phyloP scores from a whole-genome alignment of 768 basidiomycete genomes.

The Amanita pseudoporphyria region DNA sequence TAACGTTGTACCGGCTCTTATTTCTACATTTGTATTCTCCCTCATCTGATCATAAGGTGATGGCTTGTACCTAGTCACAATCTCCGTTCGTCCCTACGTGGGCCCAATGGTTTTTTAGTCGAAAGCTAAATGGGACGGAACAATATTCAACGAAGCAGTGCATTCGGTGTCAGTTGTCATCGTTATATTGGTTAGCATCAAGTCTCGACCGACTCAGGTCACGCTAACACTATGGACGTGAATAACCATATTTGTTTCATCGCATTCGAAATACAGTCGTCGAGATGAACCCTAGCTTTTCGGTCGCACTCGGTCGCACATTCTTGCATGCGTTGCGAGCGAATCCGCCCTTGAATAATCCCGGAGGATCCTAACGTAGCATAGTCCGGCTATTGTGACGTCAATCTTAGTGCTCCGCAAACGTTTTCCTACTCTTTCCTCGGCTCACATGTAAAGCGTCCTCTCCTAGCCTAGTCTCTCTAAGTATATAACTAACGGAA shows the following conservation, averaged over 20 bases:
- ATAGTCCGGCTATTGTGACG: slow-evolving; percentile 4
- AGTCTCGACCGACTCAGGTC: background rate
- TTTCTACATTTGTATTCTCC: background rate
- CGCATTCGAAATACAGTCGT: background rate
- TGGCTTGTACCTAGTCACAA: background rate
- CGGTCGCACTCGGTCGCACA: slow-evolving; percentile 6
- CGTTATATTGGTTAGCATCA: background rate
- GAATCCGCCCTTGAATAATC: background rate
- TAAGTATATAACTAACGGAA: background rate
- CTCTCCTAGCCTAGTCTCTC: background rate
- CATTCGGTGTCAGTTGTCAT: background rate
- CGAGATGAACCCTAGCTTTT: background rate
- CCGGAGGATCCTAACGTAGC: slow-evolving; percentile 1
- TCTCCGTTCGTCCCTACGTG: background rate
- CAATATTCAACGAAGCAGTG: background rate
- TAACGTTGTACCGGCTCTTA: background rate
- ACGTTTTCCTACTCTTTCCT: background rate
- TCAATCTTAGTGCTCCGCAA: slow-evolving; percentile 3
- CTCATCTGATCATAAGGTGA: background rate
- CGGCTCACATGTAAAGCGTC: background rate
- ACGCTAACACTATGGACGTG: background rate
- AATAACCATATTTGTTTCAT: background rate
- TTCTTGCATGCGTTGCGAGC: background rate
- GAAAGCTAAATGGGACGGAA: background rate
- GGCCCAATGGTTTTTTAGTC: background rate